Evolutionary conservation across 208 protist species (phyloP).

Genomic region (Leishmania tarentolae): DNA sequence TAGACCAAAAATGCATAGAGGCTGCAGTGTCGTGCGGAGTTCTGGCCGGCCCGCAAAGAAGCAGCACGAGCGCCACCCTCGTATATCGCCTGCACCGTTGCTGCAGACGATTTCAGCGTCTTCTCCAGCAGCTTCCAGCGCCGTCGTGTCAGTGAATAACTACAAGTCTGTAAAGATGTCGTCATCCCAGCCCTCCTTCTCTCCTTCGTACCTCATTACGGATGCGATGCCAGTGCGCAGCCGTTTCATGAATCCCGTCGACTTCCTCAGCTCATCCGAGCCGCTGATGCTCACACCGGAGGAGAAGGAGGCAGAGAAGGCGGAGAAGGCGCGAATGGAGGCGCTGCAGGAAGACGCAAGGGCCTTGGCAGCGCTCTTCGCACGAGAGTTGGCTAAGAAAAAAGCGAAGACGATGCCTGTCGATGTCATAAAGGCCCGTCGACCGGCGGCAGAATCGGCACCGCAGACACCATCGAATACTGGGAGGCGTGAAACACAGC

Average conservation of each 20-base stretch:
- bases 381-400: constrained; percentile 3
- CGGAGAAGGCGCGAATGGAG: background rate
- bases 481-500: background rate
- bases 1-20: background rate
- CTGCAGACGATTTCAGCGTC: background rate
- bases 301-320: constrained; percentile 18
- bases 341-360: constrained; percentile 8
- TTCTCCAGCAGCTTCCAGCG: background rate
- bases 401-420: background rate
- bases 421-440: background rate
- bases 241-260: constrained; percentile 22
- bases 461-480: constrained; percentile 1
- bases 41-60: background rate
- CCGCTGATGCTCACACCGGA: constrained; percentile 24
- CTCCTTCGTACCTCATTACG: constrained; percentile 12
- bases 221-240: constrained; percentile 26
- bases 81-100: background rate
- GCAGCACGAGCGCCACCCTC: background rate
- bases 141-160: background rate
- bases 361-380: constrained; percentile 3
- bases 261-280: constrained; percentile 35
- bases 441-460: background rate
- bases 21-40: background rate
- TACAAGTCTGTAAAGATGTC: background rate
- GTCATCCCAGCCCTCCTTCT: constrained; percentile 5